Conservation (phyloP, 2,329 filamentous ascomycete genomes). For the Chrysoporthe austroafricana region DNA sequence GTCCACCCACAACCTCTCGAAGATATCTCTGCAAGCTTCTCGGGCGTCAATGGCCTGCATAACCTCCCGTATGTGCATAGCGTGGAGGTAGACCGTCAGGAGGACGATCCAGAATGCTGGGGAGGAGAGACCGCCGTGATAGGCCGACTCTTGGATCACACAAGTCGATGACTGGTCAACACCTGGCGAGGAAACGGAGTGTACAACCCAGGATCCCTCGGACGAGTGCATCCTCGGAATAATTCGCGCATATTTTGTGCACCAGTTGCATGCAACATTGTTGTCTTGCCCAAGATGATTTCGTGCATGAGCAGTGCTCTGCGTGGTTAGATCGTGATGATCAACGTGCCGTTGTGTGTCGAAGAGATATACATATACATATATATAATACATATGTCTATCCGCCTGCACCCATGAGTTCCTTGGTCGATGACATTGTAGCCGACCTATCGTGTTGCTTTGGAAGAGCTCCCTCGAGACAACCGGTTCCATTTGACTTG, state of each 20-base stretch:
- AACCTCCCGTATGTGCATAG: background rate
- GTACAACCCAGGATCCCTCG: constrained; percentile 8
- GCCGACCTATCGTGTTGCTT: background rate
- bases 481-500: background rate
- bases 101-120: constrained; percentile 1
- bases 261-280: background rate
- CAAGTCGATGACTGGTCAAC: constrained; percentile 1
- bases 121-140: background rate
- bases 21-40: background rate
- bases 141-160: background rate
- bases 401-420: background rate
- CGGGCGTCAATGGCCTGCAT: background rate
- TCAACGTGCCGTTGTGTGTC: background rate
- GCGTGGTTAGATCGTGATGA: background rate
- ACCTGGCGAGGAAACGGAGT: background rate
- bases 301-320: background rate
- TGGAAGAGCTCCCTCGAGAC: background rate
- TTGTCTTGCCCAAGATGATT: background rate
- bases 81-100: background rate
- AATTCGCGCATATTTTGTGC: constrained; percentile 5
- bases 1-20: background rate
- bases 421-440: background rate
- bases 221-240: constrained; percentile 7
- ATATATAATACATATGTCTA: background rate
- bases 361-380: no score